A percentile compares a stretch with the other conserved stretches of the same genome.
Evolutionary conservation across 148 eudicot genomes (phyloP).

Genomic region (Polygonum maritimum): DNA sequence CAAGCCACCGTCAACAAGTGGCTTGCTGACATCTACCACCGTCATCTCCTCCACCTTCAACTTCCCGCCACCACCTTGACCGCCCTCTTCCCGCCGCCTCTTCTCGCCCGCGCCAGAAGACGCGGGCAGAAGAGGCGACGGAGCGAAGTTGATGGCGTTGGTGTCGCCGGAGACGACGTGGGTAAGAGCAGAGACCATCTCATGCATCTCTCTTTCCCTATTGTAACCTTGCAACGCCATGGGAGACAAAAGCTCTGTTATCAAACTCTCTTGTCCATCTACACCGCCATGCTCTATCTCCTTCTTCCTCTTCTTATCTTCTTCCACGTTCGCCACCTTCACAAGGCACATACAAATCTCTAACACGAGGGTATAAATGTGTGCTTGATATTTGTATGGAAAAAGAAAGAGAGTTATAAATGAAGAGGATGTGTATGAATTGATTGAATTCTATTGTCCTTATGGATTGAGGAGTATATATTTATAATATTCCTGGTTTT

Average conservation of each 20-base stretch:
- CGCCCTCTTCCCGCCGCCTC: constrained; percentile 27
- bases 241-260: constrained; percentile 19
- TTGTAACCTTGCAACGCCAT: constrained; percentile 30
- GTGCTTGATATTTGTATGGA: too few relatives aligned
- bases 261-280: not conserved
- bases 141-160: not conserved
- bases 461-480: too few relatives aligned
- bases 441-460: too few relatives aligned
- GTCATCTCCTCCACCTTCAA: not conserved
- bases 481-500: too few relatives aligned
- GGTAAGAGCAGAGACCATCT: constrained; percentile 63
- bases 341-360: constrained; percentile 14
- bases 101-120: constrained; percentile 16
- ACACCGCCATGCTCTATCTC: not conserved
- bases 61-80: constrained; percentile 8
- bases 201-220: constrained; percentile 47
- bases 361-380: too few relatives aligned
- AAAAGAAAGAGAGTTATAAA: too few relatives aligned
- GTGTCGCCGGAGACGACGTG: constrained; percentile 46
- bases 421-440: too few relatives aligned
- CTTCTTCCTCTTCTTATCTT: not conserved
- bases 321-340: constrained; percentile 33
- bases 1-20: not conserved
- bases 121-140: not conserved
- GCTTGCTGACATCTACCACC: not conserved